phyloP scores from a whole-genome alignment of 1,284 basidiomycete genomes.

The Pseudozyma sp. region DNA sequence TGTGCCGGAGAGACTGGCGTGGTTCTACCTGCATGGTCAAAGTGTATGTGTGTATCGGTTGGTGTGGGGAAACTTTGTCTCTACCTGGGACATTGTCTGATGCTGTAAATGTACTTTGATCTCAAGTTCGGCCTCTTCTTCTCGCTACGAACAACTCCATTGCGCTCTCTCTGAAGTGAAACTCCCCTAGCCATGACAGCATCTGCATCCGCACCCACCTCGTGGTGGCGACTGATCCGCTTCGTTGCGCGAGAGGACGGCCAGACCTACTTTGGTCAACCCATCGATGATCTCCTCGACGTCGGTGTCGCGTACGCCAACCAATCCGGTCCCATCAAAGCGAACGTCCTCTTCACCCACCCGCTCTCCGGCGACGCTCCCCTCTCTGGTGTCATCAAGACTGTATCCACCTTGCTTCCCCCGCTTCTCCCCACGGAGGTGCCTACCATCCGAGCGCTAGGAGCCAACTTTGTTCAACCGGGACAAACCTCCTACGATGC shows the following conservation, averaged over 20 bases:
- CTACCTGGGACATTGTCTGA: too few relatives aligned
- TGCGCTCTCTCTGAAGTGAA: not conserved
- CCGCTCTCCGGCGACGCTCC: conserved; percentile 16
- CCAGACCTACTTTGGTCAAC: conserved; percentile 51
- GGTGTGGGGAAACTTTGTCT: too few relatives aligned
- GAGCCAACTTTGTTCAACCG: conserved; percentile 51
- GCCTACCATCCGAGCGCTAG: conserved; percentile 35
- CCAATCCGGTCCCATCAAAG: conserved; percentile 10
- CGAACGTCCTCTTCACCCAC: conserved; percentile 33
- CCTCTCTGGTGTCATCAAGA: conserved; percentile 35
- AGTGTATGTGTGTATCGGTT: too few relatives aligned
- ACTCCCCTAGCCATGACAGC: not conserved
- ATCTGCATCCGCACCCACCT: conserved; percentile 4
- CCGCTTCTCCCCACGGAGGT: conserved; percentile 32
- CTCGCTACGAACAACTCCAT: not conserved
- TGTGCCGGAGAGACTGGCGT: too few relatives aligned
- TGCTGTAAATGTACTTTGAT: too few relatives aligned
- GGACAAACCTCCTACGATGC: conserved; percentile 36
- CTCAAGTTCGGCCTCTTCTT: not conserved
- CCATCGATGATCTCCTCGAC: conserved; percentile 40
- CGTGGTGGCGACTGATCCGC: conserved; percentile 57
- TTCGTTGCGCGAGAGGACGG: conserved; percentile 58
- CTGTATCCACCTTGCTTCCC: conserved; percentile 44
- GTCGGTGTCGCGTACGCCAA: conserved; percentile 46
- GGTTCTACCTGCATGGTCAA: too few relatives aligned